Conservation (phyloP, 352 stramenopile genomes). For the Globisporangium perplexum region DNA sequence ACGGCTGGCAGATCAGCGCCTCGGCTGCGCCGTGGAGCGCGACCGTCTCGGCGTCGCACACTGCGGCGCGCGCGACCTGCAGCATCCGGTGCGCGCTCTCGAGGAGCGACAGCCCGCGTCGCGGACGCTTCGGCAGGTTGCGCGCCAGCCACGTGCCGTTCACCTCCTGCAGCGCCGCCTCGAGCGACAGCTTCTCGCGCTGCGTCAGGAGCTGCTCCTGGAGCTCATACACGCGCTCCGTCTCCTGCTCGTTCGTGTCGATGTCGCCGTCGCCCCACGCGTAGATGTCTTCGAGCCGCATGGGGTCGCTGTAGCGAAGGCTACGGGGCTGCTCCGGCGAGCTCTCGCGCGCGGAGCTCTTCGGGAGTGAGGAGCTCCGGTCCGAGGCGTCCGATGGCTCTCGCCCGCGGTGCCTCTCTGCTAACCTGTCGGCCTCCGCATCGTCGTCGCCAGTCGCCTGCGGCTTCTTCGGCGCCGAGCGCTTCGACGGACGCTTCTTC, state of each 20-base stretch:
- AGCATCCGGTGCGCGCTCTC: conserved; percentile 12
- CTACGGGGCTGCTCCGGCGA: not conserved
- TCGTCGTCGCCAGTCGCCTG: not conserved
- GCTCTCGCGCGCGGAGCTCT: not conserved
- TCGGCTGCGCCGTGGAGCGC: conserved; percentile 35
- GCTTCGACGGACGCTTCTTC: not conserved
- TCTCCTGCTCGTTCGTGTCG: conserved; percentile 32
- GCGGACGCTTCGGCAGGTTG: conserved; percentile 1
- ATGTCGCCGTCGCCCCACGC: conserved; percentile 48
- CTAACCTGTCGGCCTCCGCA: too few relatives aligned
- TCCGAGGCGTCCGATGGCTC: too few relatives aligned
- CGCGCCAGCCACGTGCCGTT: conserved; percentile 7
- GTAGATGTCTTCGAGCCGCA: conserved; percentile 28
- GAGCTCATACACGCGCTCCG: conserved; percentile 35
- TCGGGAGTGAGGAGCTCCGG: too few relatives aligned
- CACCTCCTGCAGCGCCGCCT: conserved; percentile 1
- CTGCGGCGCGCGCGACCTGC: conserved; percentile 14
- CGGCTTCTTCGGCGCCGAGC: not conserved
- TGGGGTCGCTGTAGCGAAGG: not conserved
- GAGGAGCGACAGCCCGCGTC: not conserved
- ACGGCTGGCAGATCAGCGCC: conserved; percentile 38
- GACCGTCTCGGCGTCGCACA: conserved; percentile 30
- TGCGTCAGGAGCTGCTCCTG: conserved; percentile 23
- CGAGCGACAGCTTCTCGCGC: conserved; percentile 22
- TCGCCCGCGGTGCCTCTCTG: too few relatives aligned